These are phyloP conservation scores for Ophiostoma tasmaniense DNA, from an alignment of 2,329 filamentous ascomycete genomes.

Conservation along the genomic window DNA sequence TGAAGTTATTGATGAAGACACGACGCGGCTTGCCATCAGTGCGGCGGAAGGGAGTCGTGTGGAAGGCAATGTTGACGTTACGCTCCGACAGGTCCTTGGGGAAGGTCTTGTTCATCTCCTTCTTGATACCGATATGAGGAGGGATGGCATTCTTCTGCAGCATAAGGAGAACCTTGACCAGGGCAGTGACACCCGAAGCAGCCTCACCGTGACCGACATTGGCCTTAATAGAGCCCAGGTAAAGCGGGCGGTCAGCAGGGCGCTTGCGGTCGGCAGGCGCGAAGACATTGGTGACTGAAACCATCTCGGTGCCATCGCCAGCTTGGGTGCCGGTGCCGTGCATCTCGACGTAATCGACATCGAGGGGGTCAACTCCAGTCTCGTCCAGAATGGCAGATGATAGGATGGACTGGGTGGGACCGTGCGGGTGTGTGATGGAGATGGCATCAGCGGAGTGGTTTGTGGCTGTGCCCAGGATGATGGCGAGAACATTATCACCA, in stretches of 20 bases:
- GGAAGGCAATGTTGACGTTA: slow-evolving; percentile 50
- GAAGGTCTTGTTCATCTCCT: slow-evolving; percentile 50
- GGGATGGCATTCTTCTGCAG: slow-evolving; percentile 54
- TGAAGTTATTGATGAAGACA: slow-evolving; percentile 60
- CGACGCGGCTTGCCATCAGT: slow-evolving; percentile 38
- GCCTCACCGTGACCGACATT: slow-evolving; percentile 57
- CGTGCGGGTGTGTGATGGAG: slow-evolving; percentile 78
- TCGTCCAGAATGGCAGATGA: slow-evolving; percentile 63
- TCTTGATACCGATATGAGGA: slow-evolving; percentile 60
- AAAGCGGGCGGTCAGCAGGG: slow-evolving; percentile 43
- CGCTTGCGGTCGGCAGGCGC: slow-evolving; percentile 40
- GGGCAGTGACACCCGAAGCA: slow-evolving; percentile 52
- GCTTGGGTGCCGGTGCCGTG: slow-evolving; percentile 84
- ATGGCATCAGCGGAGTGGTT: slow-evolving; percentile 77
- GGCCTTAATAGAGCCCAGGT: slow-evolving; percentile 55
- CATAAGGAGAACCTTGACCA: slow-evolving; percentile 59
- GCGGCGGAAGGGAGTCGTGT: slow-evolving; percentile 43
- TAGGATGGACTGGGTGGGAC: slow-evolving; percentile 62
- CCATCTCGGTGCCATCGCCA: slow-evolving; percentile 75
- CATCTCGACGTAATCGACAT: slow-evolving; percentile 80
- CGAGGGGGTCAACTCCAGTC: slow-evolving; percentile 64
- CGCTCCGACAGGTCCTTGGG: slow-evolving; percentile 48
- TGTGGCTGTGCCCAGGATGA: slow-evolving; percentile 65
- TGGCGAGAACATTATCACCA: slow-evolving; percentile 67
- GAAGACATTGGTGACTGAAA: slow-evolving; percentile 55